Base-by-base conservation (phyloP, 176 grass and related monocot species). In the Triticum monococcum region DNA sequence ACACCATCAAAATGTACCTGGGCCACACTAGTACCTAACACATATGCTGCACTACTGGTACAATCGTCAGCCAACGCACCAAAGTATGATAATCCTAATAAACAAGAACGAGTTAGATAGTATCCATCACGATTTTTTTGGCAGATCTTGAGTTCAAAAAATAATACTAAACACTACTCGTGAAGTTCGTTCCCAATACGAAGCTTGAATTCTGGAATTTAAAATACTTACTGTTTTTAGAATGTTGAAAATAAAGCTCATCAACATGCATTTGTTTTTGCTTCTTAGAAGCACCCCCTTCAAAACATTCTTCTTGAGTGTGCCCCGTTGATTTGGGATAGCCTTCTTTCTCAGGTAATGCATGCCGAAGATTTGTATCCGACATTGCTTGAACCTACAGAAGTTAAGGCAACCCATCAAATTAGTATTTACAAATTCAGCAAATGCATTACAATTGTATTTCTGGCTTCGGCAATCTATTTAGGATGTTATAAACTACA, bases 191-290 rank as follows among this genome's bases (percentile, higher is more conserved):
- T 83, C 25, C 36, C 68, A 32, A 26, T 65, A 41, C 24, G 26
- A 85, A 52, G 28, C 38, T 69, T 64, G 35, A 57, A 37, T 89
- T 43, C 7, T 78, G 79, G 60, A 89, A 26, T n/a, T 72, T 60
- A 86, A 85, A 22, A 74, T 24, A 90, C 92, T 96, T 87, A 96
- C 92, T 79, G 9, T 69, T 54, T 75, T 91, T 72, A 5, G 94
- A 75, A 83, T 88, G 59, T 81, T 86, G 57, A 45, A 84, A 91
- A 78, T 92, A 89, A 35, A 90, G 30, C 75, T 90, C 91, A 46
- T 85, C 92, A 88, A 89, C 90, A 90, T 79, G 87, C 59, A 43
- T 84, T 71, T 92, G 90, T 75, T 92, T 92, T 73, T 96, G 88
- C 33, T 96, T 98, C 83, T 94, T 92, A 22, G 77, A 87, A 88